Percentiles rank a stretch among this genome's conserved stretches.
phyloP scores from a whole-genome alignment of 2,329 filamentous ascomycete genomes.

The Pyrenochaeta sp. region DNA sequence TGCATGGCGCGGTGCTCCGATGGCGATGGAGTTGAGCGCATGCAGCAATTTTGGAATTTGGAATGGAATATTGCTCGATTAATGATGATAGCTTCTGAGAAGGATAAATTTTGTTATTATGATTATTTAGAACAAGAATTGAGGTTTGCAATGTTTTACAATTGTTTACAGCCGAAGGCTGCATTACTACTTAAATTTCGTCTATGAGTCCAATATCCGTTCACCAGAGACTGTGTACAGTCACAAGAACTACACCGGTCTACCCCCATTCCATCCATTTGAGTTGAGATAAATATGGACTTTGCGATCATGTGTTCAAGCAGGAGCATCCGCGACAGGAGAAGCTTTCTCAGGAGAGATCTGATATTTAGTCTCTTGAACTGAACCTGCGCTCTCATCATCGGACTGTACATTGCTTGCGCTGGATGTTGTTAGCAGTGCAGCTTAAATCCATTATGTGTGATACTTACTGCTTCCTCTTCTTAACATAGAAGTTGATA shows the following conservation, averaged over 20 bases:
- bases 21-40: not conserved
- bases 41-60: not conserved
- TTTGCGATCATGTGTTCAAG: constrained; percentile 1
- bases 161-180: too few relatives aligned
- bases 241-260: too few relatives aligned
- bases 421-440: constrained; percentile 1
- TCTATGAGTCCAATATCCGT: too few relatives aligned
- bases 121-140: too few relatives aligned
- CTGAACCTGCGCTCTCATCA: constrained; percentile 12
- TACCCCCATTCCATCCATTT: too few relatives aligned
- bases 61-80: not conserved
- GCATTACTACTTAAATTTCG: too few relatives aligned
- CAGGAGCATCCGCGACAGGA: constrained; percentile 2
- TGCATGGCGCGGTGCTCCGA: not conserved
- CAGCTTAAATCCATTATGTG: not conserved
- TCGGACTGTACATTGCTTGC: constrained; percentile 3
- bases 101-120: too few relatives aligned
- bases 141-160: too few relatives aligned
- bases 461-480: constrained; percentile 11
- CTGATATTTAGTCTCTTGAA: constrained; percentile 5
- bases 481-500: constrained; percentile 20
- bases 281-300: not conserved
- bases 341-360: constrained; percentile 5
- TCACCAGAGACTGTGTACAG: too few relatives aligned
- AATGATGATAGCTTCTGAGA: too few relatives aligned